Percentiles rank a stretch among this genome's conserved stretches.
Evolutionary conservation across 306 rosid genomes (phyloP).

Genomic region (Corylus americana): DNA sequence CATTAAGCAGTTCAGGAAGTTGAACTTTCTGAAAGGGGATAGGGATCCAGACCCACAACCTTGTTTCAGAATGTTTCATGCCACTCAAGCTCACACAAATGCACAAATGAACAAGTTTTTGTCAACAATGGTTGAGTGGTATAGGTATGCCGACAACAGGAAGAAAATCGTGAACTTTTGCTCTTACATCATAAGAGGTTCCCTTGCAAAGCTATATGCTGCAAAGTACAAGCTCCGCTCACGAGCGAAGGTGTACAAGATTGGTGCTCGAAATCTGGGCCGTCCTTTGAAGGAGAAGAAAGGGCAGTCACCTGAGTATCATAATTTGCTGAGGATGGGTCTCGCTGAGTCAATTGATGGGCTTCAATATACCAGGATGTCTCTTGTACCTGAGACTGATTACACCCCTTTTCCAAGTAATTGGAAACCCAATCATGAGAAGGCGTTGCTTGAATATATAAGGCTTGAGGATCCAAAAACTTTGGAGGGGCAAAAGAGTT

Average conservation of each 20-base stretch:
- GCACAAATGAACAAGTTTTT: constrained; percentile 96
- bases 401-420: constrained; percentile 79
- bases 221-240: constrained; percentile 97
- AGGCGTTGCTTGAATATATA: constrained; percentile 78
- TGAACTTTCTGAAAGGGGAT: constrained; percentile 87
- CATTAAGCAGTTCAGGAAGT: constrained; percentile 85
- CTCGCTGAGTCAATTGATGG: constrained; percentile 94
- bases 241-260: constrained; percentile 93
- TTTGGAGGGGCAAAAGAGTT: constrained; percentile 62
- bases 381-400: constrained; percentile 90
- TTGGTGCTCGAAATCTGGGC: constrained; percentile 81
- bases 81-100: constrained; percentile 97
- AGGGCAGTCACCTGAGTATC: constrained; percentile 92
- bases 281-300: constrained; percentile 95
- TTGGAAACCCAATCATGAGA: constrained; percentile 93
- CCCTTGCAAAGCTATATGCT: constrained; percentile 97
- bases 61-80: constrained; percentile 97
- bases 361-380: constrained; percentile 86
- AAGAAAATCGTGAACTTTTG: constrained; percentile 91
- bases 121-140: constrained; percentile 92
- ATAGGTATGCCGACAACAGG: constrained; percentile 89
- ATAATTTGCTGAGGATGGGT: constrained; percentile 93
- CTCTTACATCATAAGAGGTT: constrained; percentile 82
- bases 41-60: constrained; percentile 98
- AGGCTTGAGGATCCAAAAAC: constrained; percentile 78